Evolutionary conservation across 805 yeast genomes (phyloP).

Genomic region (Candida montana): DNA sequence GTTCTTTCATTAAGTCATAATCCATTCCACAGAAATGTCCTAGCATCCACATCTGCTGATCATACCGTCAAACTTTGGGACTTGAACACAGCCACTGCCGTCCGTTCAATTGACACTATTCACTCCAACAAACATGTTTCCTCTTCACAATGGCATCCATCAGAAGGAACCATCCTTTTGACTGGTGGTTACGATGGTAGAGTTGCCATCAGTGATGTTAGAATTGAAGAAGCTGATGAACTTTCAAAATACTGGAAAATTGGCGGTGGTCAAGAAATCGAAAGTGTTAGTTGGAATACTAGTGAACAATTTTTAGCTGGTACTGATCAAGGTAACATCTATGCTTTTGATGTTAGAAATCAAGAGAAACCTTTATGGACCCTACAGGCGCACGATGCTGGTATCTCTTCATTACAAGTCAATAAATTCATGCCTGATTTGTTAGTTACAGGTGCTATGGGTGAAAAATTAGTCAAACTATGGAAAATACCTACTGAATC

Average conservation of each 20-base stretch:
- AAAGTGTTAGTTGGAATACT: slow-evolving; percentile 67
- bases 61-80: slow-evolving; percentile 96
- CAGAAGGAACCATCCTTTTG: slow-evolving; percentile 61
- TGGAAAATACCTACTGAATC: slow-evolving; percentile 63
- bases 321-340: slow-evolving; percentile 85
- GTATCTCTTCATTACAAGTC: slow-evolving; percentile 74
- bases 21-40: slow-evolving; percentile 69
- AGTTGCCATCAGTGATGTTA: slow-evolving; percentile 78
- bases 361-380: slow-evolving; percentile 80
- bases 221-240: slow-evolving; percentile 55
- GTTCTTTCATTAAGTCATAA: slow-evolving; percentile 84
- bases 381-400: slow-evolving; percentile 94
- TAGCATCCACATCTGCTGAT: slow-evolving; percentile 95
- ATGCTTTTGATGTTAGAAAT: slow-evolving; percentile 79
- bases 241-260: slow-evolving; percentile 64
- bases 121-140: slow-evolving; percentile 83
- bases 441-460: slow-evolving; percentile 85
- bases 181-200: slow-evolving; percentile 94
- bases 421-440: slow-evolving; percentile 65
- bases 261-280: slow-evolving; percentile 77
- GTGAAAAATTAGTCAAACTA: slow-evolving; percentile 77
- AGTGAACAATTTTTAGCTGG: slow-evolving; percentile 69
- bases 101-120: slow-evolving; percentile 62
- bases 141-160: slow-evolving; percentile 78
- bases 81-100: slow-evolving; percentile 66